Evolutionary conservation across 2,329 filamentous ascomycete genomes (phyloP).

Genomic region (Fusarium abutilonis): DNA sequence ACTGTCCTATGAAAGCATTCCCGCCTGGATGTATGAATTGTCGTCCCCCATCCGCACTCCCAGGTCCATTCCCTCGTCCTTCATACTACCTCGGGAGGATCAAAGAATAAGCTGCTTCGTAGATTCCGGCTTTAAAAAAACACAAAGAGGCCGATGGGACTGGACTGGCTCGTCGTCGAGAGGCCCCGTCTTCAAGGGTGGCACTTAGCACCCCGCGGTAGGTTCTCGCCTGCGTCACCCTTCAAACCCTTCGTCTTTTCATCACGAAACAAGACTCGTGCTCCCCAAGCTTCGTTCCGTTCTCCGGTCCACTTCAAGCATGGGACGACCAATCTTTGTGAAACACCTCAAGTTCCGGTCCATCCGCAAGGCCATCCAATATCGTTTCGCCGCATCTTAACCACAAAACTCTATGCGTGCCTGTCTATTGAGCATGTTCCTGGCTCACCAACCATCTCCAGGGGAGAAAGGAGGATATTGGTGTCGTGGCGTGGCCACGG

Average conservation of each 20-base stretch:
- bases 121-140: constrained; percentile 40
- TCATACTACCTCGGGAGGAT: constrained; percentile 33
- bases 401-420: constrained; percentile 30
- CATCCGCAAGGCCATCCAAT: constrained; percentile 25
- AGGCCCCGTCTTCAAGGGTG: constrained; percentile 15
- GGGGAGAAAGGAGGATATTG: constrained; percentile 30
- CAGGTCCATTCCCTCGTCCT: constrained; percentile 15
- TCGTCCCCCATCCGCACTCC: constrained; percentile 44
- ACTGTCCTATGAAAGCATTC: constrained; percentile 59
- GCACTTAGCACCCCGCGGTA: constrained; percentile 19
- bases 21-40: constrained; percentile 52
- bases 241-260: constrained; percentile 27
- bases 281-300: constrained; percentile 40
- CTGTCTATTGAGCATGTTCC: constrained; percentile 24
- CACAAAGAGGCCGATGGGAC: constrained; percentile 27
- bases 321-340: constrained; percentile 27
- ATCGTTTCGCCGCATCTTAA: constrained; percentile 26
- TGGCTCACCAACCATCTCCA: constrained; percentile 20
- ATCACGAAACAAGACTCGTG: constrained; percentile 37
- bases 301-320: constrained; percentile 35
- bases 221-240: constrained; percentile 22
- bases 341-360: constrained; percentile 23
- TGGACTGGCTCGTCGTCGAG: constrained; percentile 31
- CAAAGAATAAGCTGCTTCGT: constrained; percentile 44
- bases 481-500: constrained; percentile 20